phyloP scores from a whole-genome alignment of 139 green algal species.

The Micromonas pusilla region DNA sequence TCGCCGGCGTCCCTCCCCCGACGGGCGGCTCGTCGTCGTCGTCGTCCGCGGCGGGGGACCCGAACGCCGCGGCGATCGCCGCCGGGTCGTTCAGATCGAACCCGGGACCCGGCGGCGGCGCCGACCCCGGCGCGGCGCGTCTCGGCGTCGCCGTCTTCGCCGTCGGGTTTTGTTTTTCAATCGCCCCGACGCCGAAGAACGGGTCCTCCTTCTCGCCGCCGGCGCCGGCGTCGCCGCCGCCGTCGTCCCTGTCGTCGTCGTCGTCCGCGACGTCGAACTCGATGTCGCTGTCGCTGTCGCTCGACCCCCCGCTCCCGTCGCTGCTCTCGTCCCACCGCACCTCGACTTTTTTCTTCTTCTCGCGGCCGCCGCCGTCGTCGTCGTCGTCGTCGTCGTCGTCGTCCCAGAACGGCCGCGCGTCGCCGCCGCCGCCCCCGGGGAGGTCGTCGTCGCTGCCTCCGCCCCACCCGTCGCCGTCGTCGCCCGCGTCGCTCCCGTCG shows the following conservation, averaged over 20 bases:
- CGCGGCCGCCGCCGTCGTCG: not conserved
- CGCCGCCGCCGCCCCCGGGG: too few relatives aligned
- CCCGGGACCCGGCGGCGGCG: not conserved
- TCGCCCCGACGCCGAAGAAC: not conserved
- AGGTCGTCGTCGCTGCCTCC: not conserved
- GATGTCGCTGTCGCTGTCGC: not conserved
- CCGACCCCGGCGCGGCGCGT: not conserved
- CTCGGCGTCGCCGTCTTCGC: not conserved
- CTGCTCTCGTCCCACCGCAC: not conserved
- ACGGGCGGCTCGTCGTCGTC: not conserved
- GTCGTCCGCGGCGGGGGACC: not conserved
- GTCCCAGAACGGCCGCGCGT: not conserved
- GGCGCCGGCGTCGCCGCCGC: not conserved
- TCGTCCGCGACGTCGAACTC: conserved; percentile 8
- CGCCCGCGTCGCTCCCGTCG: not conserved
- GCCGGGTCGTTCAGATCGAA: not conserved
- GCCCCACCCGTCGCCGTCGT: not conserved
- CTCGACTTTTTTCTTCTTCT: not conserved
- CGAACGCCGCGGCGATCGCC: not conserved
- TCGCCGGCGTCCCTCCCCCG: too few relatives aligned
- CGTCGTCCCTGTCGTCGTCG: conserved; percentile 3
- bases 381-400: not conserved
- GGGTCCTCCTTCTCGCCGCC: not conserved
- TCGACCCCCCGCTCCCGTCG: not conserved
- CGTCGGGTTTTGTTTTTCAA: not conserved